Evolutionary conservation across 164 flowering plant species (phyloP).

Genomic region (Annona cherimola): DNA sequence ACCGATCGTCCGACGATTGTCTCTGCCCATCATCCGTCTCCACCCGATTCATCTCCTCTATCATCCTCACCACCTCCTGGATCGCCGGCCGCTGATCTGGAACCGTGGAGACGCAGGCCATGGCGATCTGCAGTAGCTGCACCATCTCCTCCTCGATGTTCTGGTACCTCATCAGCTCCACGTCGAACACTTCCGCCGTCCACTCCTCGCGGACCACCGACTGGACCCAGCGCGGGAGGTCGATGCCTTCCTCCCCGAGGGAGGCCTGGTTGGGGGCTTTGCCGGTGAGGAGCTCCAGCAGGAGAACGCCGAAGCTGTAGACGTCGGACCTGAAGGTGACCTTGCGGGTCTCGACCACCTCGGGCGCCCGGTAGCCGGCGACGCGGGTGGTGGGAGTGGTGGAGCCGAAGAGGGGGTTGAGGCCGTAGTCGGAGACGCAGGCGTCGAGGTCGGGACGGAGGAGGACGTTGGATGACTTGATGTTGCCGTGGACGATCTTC

Average conservation of each 20-base stretch:
- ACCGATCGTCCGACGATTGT: conserved; percentile 78
- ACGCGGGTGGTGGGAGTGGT: conserved; percentile 55
- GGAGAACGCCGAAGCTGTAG: conserved; percentile 83
- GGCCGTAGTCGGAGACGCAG: conserved; percentile 68
- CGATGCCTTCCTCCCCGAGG: conserved; percentile 88
- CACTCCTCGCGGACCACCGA: conserved; percentile 96
- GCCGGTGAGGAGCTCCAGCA: conserved; percentile 83
- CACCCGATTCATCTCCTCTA: conserved; percentile 64
- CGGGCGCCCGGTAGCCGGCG: conserved; percentile 95
- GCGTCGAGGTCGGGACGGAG: conserved; percentile 61
- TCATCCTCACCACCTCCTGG: conserved; percentile 69
- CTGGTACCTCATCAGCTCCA: conserved; percentile 77
- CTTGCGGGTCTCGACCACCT: conserved; percentile 77
- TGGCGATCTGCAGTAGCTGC: conserved; percentile 85
- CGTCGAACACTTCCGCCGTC: conserved; percentile 98
- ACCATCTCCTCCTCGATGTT: conserved; percentile 96
- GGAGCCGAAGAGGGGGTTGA: conserved; percentile 60
- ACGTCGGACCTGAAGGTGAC: conserved; percentile 83
- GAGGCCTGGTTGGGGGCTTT: conserved; percentile 93
- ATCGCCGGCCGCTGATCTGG: conserved; percentile 87
- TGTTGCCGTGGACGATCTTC: conserved; percentile 81
- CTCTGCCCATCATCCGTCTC: conserved; percentile 70
- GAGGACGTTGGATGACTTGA: conserved; percentile 85
- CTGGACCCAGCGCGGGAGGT: conserved; percentile 95
- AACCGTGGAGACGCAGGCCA: conserved; percentile 79